Base-by-base conservation (phyloP, 306 rosid species). In the Lathyrus sativus region DNA sequence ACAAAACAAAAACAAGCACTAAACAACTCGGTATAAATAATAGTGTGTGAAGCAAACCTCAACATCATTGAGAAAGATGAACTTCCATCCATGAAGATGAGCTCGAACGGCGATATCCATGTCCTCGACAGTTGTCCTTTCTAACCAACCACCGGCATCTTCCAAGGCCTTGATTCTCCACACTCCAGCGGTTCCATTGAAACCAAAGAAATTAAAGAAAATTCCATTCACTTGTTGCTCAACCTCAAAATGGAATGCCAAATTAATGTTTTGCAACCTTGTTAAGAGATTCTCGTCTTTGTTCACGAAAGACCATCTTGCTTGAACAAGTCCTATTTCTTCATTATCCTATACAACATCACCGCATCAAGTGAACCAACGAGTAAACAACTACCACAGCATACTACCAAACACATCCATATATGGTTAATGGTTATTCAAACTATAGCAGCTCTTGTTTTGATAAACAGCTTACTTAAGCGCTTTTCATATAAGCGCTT, bases 291-390 rank as follows among this genome's bases (percentile, higher is more conserved):
- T 91, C 76, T 91, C 96, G 49, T 91, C 96, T 80, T 80, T 91
- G 76, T 91, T 91, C 81, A 91, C 98, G 68, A 91, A 91, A 24
- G 98, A 89, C 98, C 98, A 91, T 68, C 98, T 85, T n/a, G 98
- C 96, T 71, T 91, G 96, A 73, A 91, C 98, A 63, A 91, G 78
- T 33, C 86, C 98, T 42, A 91, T 26, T 29, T 91, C 91, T 2
- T 84, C 87, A 11, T 91, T 89, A 41, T 80, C 96, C 96, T 89
- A 72, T 9, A 15, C 7, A 35, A 5, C 4, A 43, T 15, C 8
- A 68, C 31, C 22, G 22, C 22, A 19, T 19, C 22, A 19, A 19
- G 22, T 19, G 22, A 19, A 19, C 22, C 22, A 19, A 19, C 22
- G 22, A 19, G 22, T 19, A 19, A 19, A 19, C 22, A 19, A 19